Conservation (phyloP, 2,329 filamentous ascomycete species). For the Colletotrichum spaethianum region DNA sequence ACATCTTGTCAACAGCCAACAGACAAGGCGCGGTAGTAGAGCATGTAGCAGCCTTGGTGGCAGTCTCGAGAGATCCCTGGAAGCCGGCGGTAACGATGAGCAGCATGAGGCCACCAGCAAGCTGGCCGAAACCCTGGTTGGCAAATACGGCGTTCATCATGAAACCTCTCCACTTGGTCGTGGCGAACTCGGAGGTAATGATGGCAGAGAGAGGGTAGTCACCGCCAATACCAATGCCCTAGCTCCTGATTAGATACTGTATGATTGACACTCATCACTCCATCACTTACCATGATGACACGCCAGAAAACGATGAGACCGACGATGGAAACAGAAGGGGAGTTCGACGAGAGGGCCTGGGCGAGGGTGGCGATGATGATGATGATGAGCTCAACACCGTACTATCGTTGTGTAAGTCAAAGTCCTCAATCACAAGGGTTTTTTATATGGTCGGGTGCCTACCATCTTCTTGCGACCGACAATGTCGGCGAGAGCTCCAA, state of each 20-base stretch:
- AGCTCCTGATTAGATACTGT: background rate
- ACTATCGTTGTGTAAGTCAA: constrained; percentile 66
- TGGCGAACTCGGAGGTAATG: constrained; percentile 77
- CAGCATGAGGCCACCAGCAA: constrained; percentile 81
- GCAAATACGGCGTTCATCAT: constrained; percentile 79
- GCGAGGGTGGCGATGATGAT: constrained; percentile 85
- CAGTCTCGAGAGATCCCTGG: constrained; percentile 71
- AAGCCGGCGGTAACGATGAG: constrained; percentile 79
- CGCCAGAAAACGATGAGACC: constrained; percentile 86
- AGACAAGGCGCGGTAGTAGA: constrained; percentile 64
- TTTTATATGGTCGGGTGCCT: background rate
- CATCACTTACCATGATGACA: constrained; percentile 71
- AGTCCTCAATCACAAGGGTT: constrained; percentile 11
- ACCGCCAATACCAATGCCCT: constrained; percentile 63
- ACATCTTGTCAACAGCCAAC: constrained; percentile 69
- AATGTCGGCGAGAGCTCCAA: constrained; percentile 83
- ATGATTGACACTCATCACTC: background rate
- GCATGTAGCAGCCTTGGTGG: constrained; percentile 69
- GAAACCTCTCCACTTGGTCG: constrained; percentile 72
- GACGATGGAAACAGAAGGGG: constrained; percentile 73
- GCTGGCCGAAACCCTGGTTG: constrained; percentile 77
- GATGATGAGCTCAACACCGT: constrained; percentile 84
- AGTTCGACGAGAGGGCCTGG: constrained; percentile 76
- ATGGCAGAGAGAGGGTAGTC: constrained; percentile 78
- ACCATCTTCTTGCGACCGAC: constrained; percentile 78